Evolutionary conservation across 352 stramenopile genomes (phyloP).

Genomic region (Phytophthora ohioensis): DNA sequence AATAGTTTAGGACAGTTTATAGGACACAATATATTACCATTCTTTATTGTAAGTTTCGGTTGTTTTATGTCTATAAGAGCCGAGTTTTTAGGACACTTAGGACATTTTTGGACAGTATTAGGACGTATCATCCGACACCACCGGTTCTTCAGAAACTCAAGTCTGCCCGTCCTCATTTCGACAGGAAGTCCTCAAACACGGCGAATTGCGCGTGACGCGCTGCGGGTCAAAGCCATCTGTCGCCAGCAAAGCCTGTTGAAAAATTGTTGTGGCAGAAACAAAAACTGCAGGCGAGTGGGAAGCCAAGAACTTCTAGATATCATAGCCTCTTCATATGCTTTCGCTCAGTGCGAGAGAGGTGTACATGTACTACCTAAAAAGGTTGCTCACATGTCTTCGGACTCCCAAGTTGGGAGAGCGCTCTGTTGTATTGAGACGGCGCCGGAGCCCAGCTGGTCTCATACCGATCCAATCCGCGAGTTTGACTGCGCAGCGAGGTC

Average conservation of each 20-base stretch:
- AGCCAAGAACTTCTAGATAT: slow-evolving; percentile 11
- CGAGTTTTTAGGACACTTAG: too few relatives aligned
- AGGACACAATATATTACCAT: too few relatives aligned
- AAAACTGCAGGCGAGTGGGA: slow-evolving; percentile 9
- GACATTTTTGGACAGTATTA: neutral
- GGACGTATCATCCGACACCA: neutral
- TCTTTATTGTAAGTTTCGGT: too few relatives aligned
- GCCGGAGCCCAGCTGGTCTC: slow-evolving; percentile 4
- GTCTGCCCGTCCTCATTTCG: slow-evolving; percentile 9
- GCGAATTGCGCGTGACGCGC: slow-evolving; percentile 12
- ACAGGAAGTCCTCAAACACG: slow-evolving; percentile 23
- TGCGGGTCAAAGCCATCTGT: slow-evolving; percentile 25
- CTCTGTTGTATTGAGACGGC: slow-evolving; percentile 13
- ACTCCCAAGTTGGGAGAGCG: neutral
- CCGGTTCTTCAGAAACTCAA: slow-evolving; percentile 6
- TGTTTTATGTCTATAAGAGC: too few relatives aligned
- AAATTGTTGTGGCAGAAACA: slow-evolving; percentile 23
- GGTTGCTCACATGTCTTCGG: neutral
- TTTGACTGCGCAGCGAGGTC: neutral
- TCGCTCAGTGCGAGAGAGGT: slow-evolving; percentile 1
- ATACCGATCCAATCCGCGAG: slow-evolving; percentile 9
- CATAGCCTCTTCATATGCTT: slow-evolving; percentile 19
- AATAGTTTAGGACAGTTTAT: too few relatives aligned
- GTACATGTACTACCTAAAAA: neutral
- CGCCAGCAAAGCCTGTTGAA: slow-evolving; percentile 18